Base-by-base conservation (phyloP, 2,329 filamentous ascomycete genomes). In the Lachnellula arida region DNA sequence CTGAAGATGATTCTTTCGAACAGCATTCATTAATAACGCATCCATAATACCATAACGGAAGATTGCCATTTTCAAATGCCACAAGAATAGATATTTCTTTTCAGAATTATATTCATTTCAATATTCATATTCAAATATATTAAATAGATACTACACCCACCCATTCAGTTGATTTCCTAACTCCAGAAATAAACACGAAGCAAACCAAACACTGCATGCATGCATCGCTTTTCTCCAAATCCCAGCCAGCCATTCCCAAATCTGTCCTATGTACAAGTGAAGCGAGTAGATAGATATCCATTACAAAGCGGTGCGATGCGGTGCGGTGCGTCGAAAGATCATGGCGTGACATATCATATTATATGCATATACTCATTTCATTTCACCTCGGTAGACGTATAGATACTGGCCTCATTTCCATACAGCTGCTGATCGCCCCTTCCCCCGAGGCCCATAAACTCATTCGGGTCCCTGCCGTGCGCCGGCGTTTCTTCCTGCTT, bases 381-480 rank as follows among this genome's bases (percentile, higher is more conserved):
- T 17, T 23, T 19, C 2, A 68, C 60, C 55, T 72, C 70, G 12
- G 76, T 25, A 17, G 42, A 2, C 11, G 42, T 22, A 63, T 83
- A 84, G 56, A 78, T 73, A 39, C 67, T 71, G 23, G 69, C 70
- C 52, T 89, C 86, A 49, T 89, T 77, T 9, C 81, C 82, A 69
- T 86, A 97, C 14, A 97, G 77, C 44, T 81, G 76, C 71, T 91
- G 84, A 67, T 97, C 93, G 5, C 91, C 93, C 66, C 88, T 89
- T 15, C 91, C 91, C 40, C 93, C 93, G 76, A 95, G 81, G 59
- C 86, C 82, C 71, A 91, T 86, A 64, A 97, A 97, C 65, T 94
- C 91, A 5, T 81, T 77, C 0, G 89, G 80, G 34, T 83, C 80
- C 54, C 90, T 79, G 58, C 85, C 77, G 34, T 84, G 81, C 25